These are phyloP conservation scores for Hymenoscyphus fructigenus DNA, from an alignment of 2,329 filamentous ascomycete genomes.

Conservation along the genomic window DNA sequence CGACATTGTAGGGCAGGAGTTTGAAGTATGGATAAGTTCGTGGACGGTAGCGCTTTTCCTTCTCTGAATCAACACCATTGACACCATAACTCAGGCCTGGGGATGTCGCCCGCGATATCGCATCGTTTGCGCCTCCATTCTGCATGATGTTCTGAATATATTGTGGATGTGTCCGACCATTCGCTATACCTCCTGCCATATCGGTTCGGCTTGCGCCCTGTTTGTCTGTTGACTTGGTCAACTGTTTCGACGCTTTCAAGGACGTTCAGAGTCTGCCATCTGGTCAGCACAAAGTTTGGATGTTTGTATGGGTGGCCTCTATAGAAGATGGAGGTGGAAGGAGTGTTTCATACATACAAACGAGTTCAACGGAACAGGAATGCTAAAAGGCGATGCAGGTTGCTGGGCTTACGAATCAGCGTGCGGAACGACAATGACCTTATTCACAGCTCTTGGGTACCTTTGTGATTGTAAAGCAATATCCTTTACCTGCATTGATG, in stretches of 20 bases:
- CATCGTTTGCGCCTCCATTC: constrained; percentile 49
- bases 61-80: constrained; percentile 49
- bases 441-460: background rate
- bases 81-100: constrained; percentile 64
- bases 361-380: background rate
- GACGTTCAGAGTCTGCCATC: constrained; percentile 14
- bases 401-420: background rate
- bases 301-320: background rate
- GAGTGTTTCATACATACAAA: background rate
- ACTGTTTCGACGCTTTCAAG: constrained; percentile 19
- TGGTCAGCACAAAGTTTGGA: constrained; percentile 17
- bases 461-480: background rate
- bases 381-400: background rate
- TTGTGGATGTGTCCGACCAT: constrained; percentile 33
- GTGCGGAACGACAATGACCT: background rate
- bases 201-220: constrained; percentile 12
- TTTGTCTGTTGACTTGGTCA: constrained; percentile 9
- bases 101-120: constrained; percentile 82
- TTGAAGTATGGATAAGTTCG: constrained; percentile 92
- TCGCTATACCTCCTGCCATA: constrained; percentile 33
- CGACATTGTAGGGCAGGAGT: constrained; percentile 84
- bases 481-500: background rate
- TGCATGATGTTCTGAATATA: constrained; percentile 30
- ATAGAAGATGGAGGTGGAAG: background rate
- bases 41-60: constrained; percentile 68